These are phyloP conservation scores for Aegle marmelos DNA, from an alignment of 345 rosid species.

Conservation along the genomic window DNA sequence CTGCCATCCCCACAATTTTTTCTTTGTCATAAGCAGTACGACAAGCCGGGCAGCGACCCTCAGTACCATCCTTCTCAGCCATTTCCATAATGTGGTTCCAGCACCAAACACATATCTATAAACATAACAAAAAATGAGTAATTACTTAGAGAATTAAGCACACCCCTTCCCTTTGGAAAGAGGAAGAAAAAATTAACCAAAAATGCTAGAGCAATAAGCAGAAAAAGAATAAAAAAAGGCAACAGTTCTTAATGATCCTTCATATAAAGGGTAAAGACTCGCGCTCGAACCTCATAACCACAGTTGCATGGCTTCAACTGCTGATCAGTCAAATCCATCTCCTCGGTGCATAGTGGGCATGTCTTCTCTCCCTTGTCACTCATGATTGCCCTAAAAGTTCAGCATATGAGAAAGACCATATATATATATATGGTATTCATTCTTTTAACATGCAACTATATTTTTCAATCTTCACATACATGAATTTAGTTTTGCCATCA, in stretches of 20 bases:
- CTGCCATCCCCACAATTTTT: constrained; percentile 81
- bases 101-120: constrained; percentile 93
- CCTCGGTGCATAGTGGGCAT: constrained; percentile 78
- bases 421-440: neutral
- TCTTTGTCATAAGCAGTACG: constrained; percentile 84
- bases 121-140: neutral
- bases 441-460: neutral
- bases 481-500: neutral
- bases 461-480: neutral
- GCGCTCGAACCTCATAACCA: constrained; percentile 65
- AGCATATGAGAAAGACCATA: neutral
- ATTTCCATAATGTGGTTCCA: constrained; percentile 94
- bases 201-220: neutral
- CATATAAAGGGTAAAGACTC: neutral
- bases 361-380: constrained; percentile 75
- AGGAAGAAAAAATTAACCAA: neutral
- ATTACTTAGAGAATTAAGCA: neutral
- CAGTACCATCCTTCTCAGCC: constrained; percentile 85
- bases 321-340: constrained; percentile 87
- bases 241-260: neutral
- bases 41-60: constrained; percentile 94
- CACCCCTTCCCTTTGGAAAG: neutral
- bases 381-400: constrained; percentile 45
- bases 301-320: constrained; percentile 90
- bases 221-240: neutral